Evolutionary conservation across 768 basidiomycete species (phyloP), one percentile per base, ranked within the genome.

Genomic region (Udeniomyces megalosporus): DNA sequence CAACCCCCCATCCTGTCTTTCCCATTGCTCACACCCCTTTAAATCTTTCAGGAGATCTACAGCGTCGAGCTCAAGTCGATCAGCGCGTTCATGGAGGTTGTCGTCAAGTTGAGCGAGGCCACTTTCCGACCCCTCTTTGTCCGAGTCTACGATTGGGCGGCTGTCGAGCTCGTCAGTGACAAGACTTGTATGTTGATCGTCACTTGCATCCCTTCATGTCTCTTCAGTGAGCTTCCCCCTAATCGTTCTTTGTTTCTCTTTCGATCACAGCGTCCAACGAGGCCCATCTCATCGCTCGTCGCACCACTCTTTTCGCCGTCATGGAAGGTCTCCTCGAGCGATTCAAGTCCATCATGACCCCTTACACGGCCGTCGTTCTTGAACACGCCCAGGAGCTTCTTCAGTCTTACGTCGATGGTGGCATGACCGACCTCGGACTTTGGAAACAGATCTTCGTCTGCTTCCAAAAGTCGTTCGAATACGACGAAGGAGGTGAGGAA

Each of bases 261-360:
- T 38, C 29, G 28, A 28, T 38, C 42, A 2, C 50, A 68, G 66
- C 66, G 34, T 66, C 66, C 28, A 58, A 68, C n/a, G 71, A 73
- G 34, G 66, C 66, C 74, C 68, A 70, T 17, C 71, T 75, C 8
- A 57, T 69, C 24, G 75, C 77, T 14, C 80, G 83, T 28, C 83
- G 81, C 68, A 77, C 82, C 24, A 82, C 82, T 0, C 88, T 96
- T 69, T 84, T 83, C 67, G 82, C 81, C 64, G 75, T 87, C 17
- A 86, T 92, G 70, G 76, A 77, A 26, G 76, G 80, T 0, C 75
- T 99, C 17, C 75, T 96, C 22, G 83, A 86, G 65, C 88, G 83
- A 76, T 93, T 97, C 78, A 89, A 88, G 81, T 90, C 84, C 69
- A 77, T 96, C 69, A 89, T 97, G 81, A 86, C 84, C 17, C 88